These are phyloP conservation scores for Eucalyptus albens DNA, from an alignment of 345 rosid species.

Conservation along the genomic window DNA sequence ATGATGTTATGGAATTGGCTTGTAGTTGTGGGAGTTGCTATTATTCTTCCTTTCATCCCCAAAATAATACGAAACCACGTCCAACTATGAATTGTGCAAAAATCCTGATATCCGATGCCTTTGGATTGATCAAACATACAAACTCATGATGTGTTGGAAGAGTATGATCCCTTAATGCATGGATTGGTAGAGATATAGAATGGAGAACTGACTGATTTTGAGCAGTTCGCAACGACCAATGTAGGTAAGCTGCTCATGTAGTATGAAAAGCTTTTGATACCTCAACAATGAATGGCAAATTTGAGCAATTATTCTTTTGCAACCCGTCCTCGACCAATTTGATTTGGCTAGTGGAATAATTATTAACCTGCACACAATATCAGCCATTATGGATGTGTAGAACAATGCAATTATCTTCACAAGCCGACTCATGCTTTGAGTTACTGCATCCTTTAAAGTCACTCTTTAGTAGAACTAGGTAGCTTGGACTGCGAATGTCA, in stretches of 20 bases:
- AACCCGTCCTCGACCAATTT: fast-evolving
- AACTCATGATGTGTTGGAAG: background rate
- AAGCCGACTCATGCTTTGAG: fast-evolving
- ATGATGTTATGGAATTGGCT: background rate
- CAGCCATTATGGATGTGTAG: too few species aligned
- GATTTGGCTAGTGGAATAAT: background rate
- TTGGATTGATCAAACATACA: background rate
- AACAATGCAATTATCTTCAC: too few species aligned
- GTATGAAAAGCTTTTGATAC: too few species aligned
- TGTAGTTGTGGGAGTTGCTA: background rate
- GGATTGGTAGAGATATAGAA: too few species aligned
- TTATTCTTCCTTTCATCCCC: background rate
- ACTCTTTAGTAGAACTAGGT: fast-evolving
- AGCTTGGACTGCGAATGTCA: too few species aligned
- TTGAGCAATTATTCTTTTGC: background rate
- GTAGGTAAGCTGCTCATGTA: background rate
- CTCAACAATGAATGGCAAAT: background rate
- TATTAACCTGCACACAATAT: too few species aligned
- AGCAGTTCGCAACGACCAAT: too few species aligned
- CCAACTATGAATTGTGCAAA: background rate
- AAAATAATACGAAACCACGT: background rate
- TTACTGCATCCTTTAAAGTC: too few species aligned
- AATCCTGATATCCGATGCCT: background rate
- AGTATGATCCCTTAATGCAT: background rate
- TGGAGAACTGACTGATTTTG: too few species aligned